Evolutionary conservation across 352 stramenopile genomes (phyloP), one percentile per base, ranked within the genome.

Genomic region (Phytophthora citrophthora): DNA sequence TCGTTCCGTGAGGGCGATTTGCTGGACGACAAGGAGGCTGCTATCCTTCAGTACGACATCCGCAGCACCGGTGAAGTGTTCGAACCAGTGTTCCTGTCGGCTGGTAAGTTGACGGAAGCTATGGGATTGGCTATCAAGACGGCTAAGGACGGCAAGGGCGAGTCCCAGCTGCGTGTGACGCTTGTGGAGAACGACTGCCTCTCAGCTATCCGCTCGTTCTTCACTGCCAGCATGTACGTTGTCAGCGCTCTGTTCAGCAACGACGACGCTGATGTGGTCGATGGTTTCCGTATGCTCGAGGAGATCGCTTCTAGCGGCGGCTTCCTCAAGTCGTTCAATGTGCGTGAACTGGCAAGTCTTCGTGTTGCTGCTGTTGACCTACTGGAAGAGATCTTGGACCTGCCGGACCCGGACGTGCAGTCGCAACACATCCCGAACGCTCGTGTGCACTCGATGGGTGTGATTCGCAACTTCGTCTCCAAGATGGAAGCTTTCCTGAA

Each of bases 401-500:
- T 95, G 31, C 86, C 88, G 11, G 88, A 95, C 54, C 88, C 88
- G 2, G 85, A 94, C 9, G 72, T 77, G 11, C 76, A 75, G 58
- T 93, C 83, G 4, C 83, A 88, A 62, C 83, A 93, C 50, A 79
- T 93, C 31, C 77, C 74, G 6, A 77, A 80, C 12, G 74, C 78
- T 1, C 75, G 70, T 36, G 81, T 94, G 12, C 87, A 95, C 61
- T 87, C 86, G 18, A 86, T 95, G 58, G 87, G 87, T 51, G 81
- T 94, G 34, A 91, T 92, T 26, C 87, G 87, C 51, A 95, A 94
- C 78, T 95, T 95, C 79, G 87, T 95, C n/a, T 77, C 59, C 39
- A 94, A 95, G 74, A 95, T 92, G 85, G 87, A 95, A 34, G 66
- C 67, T 1, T 88, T 95, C 51, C 50, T 95, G 18, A 89, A 77